Evolutionary conservation across 331 rosid species (phyloP), one percentile per base, ranked within the genome.

Genomic region (Pyracantha coccinea): DNA sequence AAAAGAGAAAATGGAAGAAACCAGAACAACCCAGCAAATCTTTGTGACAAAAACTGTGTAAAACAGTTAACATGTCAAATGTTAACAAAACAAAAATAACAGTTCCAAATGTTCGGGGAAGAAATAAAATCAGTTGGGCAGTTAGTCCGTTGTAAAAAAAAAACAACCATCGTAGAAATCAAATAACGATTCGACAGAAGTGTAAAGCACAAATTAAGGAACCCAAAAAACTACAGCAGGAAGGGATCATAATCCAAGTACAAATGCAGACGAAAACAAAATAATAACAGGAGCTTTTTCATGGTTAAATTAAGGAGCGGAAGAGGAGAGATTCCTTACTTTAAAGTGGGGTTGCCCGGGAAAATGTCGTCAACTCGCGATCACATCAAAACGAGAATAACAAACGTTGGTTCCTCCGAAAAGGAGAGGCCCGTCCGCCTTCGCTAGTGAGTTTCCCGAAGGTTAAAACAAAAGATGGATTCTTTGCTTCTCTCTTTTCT

Each of bases 251-350:
- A 14, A 8, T 19, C n/a, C n/a, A 28, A 6, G 27, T 15, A 52
- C 17, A 74, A 80, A 69, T 28, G 60, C 85, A 77, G 44, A 78
- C 61, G 75, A 80, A 84, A 81, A 75, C 33, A 65, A 32, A 52
- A 76, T 57, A 60, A 29, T 50, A 69, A 77, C 60, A 17, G 58
- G 55, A 17, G 21, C 20, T 17, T 50, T 50, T 50, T 73, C 11
- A 77, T 75, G 84, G 67, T 73, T 79, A 83, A 83, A 91, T 38
- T 10, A 2, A 38, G 45, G 45, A 38, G 45, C 45, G 45, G 45
- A 38, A 38, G 45, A 38, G 45, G 45, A 38, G 45, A 38, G 45
- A 38, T 85, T 87, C 92, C 77, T 88, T 84, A 20, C 91, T 83
- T 85, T 38, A 38, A 38, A 38, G 45, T 38, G 45, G 45, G 45